Percentiles rank a stretch among this genome's conserved stretches.
Conservation (phyloP, 108 stramenopile genomes). For the Schizochytrium sp. region DNA sequence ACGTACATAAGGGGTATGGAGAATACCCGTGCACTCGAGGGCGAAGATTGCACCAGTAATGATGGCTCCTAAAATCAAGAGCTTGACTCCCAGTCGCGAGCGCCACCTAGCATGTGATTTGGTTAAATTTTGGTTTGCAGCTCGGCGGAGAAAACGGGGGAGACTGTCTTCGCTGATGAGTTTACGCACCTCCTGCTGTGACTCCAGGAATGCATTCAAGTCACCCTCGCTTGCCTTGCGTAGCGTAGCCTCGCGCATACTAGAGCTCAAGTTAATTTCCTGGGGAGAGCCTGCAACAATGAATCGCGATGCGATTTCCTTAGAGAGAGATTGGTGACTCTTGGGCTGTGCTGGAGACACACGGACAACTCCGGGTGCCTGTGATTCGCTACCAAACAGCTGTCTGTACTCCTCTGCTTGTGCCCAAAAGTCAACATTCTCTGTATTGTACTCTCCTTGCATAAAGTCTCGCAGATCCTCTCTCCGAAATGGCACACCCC, state of each 20-base stretch:
- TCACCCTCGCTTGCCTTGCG: constrained; percentile 38
- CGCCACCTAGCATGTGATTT: not conserved
- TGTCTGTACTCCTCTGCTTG: constrained; percentile 25
- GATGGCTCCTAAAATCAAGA: not conserved
- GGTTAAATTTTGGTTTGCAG: constrained; percentile 8
- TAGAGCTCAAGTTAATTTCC: not conserved
- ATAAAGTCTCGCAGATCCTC: constrained; percentile 5
- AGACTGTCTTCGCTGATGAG: not conserved
- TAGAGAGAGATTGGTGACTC: not conserved
- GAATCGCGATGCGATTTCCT: not conserved
- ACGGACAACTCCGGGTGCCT: not conserved
- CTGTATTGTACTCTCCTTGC: constrained; percentile 14
- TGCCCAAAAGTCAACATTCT: constrained; percentile 22
- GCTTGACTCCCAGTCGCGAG: not conserved
- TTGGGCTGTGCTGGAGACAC: not conserved
- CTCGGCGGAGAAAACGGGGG: not conserved
- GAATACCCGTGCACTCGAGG: not conserved
- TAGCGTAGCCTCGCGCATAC: not conserved
- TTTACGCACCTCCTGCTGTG: constrained; percentile 5
- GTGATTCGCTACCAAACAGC: not conserved
- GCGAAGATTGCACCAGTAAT: not conserved
- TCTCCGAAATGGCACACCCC: not conserved
- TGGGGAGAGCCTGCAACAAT: not conserved
- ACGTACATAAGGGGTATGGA: constrained; percentile 7
- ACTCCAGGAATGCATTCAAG: not conserved